Conservation (phyloP, 768 basidiomycete species). For the Tylopilus sp. region DNA sequence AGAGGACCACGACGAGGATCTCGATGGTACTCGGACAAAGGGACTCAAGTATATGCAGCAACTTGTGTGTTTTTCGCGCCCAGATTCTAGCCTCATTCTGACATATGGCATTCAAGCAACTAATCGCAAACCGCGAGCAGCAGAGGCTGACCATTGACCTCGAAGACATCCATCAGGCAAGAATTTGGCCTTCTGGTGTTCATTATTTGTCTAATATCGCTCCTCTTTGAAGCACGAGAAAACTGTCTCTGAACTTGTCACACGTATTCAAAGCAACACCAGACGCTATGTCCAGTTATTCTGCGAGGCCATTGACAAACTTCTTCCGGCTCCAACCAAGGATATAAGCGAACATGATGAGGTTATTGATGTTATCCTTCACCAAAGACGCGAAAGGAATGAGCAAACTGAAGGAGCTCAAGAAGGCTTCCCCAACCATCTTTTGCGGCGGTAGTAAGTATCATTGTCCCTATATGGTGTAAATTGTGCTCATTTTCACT, state of each 20-base stretch:
- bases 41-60: constrained; percentile 79
- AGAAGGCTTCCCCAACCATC: constrained; percentile 83
- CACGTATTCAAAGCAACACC: constrained; percentile 78
- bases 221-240: constrained; percentile 54
- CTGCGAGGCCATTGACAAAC: constrained; percentile 83
- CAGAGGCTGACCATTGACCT: constrained; percentile 86
- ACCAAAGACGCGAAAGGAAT: constrained; percentile 89
- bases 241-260: constrained; percentile 68
- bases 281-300: constrained; percentile 90
- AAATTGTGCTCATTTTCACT: constrained; percentile 12
- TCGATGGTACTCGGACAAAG: constrained; percentile 32
- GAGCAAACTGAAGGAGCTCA: constrained; percentile 71
- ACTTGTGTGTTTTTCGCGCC: constrained; percentile 49
- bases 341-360: constrained; percentile 91
- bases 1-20: constrained; percentile 41
- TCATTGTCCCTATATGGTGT: not conserved
- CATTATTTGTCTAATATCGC: constrained; percentile 9
- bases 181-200: constrained; percentile 16
- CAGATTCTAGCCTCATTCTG: constrained; percentile 18
- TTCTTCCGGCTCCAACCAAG: constrained; percentile 85
- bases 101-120: constrained; percentile 56
- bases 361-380: constrained; percentile 94
- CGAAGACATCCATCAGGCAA: constrained; percentile 78
- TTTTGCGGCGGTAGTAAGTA: constrained; percentile 93
- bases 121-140: constrained; percentile 89